Conservation (phyloP, 371 early-diverging fungal species). For the Rhizopus microsporus region DNA sequence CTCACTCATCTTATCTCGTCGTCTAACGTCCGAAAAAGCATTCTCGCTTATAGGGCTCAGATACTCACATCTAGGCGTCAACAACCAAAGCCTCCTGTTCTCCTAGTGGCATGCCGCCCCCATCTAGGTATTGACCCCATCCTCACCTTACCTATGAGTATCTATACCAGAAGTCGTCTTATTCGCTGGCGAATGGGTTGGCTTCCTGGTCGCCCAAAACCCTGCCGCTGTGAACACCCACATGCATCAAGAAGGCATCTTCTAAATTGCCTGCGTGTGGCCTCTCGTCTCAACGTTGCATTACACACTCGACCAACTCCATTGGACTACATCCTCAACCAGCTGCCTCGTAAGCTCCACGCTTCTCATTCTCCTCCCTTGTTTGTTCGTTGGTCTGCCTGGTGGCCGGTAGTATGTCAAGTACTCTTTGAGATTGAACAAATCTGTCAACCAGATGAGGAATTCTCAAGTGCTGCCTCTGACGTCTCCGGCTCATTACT, state of each 20-base stretch:
- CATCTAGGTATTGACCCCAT: slow-evolving; percentile 1
- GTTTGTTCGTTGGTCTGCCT: neutral
- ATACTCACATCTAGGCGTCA: no score
- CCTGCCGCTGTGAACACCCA: slow-evolving; percentile 8
- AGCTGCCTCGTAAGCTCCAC: neutral
- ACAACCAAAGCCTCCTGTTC: neutral
- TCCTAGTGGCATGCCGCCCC: neutral
- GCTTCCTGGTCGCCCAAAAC: slow-evolving; percentile 5
- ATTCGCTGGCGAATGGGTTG: slow-evolving; percentile 23
- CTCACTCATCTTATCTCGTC: no score
- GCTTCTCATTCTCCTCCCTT: no score
- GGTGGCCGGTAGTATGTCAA: slow-evolving; percentile 1
- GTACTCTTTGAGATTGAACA: slow-evolving; percentile 4
- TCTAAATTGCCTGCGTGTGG: neutral
- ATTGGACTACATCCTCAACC: neutral
- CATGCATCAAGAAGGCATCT: slow-evolving; percentile 4
- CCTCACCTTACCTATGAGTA: neutral
- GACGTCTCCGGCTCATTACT: neutral
- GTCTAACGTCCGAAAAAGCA: neutral
- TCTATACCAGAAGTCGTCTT: slow-evolving; percentile 6
- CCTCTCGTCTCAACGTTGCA: neutral
- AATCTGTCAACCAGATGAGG: slow-evolving; percentile 5
- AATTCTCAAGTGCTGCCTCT: neutral
- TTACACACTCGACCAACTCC: neutral
- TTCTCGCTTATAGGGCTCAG: neutral